Percentiles rank a stretch among this genome's conserved stretches.
phyloP scores from a whole-genome alignment of 345 rosid genomes.

The Citropsis articulata region DNA sequence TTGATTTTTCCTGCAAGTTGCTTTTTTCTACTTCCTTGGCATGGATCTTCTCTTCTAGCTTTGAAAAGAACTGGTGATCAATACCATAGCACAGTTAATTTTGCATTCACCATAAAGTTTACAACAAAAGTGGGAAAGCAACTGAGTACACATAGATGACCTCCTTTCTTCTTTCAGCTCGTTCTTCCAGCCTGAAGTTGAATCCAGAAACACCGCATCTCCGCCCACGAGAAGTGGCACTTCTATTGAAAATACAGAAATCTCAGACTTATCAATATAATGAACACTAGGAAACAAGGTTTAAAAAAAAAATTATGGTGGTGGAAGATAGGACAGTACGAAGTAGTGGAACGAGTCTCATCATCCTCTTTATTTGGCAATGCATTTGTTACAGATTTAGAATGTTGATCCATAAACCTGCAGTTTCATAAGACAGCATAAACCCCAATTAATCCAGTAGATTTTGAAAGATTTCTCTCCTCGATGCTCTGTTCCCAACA shows the following conservation, averaged over 20 bases:
- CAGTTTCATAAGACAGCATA: slow-evolving; percentile 12
- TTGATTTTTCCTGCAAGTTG: slow-evolving; percentile 82
- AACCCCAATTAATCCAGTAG: background rate
- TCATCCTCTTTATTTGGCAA: slow-evolving; percentile 65
- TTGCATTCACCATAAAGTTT: slow-evolving; percentile 3
- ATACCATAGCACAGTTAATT: slow-evolving; percentile 4
- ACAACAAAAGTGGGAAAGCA: background rate
- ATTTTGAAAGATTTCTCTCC: background rate
- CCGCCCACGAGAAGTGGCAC: slow-evolving; percentile 52
- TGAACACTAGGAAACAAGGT: background rate
- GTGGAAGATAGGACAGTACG: slow-evolving; percentile 48
- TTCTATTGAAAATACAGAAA: slow-evolving; percentile 33
- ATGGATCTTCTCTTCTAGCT: slow-evolving; percentile 91
- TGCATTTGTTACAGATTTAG: slow-evolving; percentile 40
- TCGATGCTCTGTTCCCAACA: background rate
- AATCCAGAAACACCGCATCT: slow-evolving; percentile 73
- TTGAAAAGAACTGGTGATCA: slow-evolving; percentile 67
- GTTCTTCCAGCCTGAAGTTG: slow-evolving; percentile 85
- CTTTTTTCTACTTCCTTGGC: slow-evolving; percentile 83
- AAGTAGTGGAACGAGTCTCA: slow-evolving; percentile 74
- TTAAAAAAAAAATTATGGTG: background rate
- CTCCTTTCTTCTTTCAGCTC: slow-evolving; percentile 96
- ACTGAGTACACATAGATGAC: slow-evolving; percentile 31
- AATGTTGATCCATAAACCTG: slow-evolving; percentile 52
- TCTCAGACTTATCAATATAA: background rate